Evolutionary conservation across 176 grass and related monocot species (phyloP).

Genomic region (Aegilops sharonensis): DNA sequence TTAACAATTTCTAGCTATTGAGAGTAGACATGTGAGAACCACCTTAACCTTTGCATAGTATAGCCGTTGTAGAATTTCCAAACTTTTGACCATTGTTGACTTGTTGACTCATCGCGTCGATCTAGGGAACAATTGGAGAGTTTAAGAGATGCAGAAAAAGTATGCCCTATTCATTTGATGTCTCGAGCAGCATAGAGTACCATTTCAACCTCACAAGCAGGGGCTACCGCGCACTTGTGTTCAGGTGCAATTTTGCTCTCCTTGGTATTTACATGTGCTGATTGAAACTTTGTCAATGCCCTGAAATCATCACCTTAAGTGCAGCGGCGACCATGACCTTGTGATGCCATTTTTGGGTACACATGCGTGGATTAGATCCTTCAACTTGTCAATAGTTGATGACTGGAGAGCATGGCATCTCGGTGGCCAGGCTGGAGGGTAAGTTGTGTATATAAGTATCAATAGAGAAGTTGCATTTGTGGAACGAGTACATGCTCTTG

Average conservation of each 20-base stretch:
- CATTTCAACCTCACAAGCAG: conserved; percentile 39
- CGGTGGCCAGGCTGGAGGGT: conserved; percentile 53
- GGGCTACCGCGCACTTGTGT: conserved; percentile 49
- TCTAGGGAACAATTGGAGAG: conserved; percentile 42
- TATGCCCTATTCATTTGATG: conserved; percentile 19
- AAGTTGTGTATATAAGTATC: too few relatives aligned
- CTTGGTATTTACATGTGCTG: background rate
- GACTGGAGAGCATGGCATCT: conserved; percentile 64
- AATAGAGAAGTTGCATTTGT: too few relatives aligned
- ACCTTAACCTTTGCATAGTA: too few relatives aligned
- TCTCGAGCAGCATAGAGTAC: conserved; percentile 39
- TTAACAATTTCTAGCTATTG: too few relatives aligned
- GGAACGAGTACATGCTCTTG: too few relatives aligned
- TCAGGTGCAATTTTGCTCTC: conserved; percentile 24
- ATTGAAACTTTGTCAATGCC: background rate
- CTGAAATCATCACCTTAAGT: background rate
- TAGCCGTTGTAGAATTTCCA: too few relatives aligned
- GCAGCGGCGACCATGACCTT: conserved; percentile 57
- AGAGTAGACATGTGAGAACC: too few relatives aligned
- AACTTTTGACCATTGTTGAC: background rate
- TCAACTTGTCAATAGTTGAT: conserved; percentile 45
- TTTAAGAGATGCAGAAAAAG: conserved; percentile 37
- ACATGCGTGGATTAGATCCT: conserved; percentile 49
- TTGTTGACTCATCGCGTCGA: background rate
- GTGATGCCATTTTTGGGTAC: conserved; percentile 44